Conservation (phyloP, 1,284 basidiomycete genomes). For the Ceratorhiza oryzae-sativae region DNA sequence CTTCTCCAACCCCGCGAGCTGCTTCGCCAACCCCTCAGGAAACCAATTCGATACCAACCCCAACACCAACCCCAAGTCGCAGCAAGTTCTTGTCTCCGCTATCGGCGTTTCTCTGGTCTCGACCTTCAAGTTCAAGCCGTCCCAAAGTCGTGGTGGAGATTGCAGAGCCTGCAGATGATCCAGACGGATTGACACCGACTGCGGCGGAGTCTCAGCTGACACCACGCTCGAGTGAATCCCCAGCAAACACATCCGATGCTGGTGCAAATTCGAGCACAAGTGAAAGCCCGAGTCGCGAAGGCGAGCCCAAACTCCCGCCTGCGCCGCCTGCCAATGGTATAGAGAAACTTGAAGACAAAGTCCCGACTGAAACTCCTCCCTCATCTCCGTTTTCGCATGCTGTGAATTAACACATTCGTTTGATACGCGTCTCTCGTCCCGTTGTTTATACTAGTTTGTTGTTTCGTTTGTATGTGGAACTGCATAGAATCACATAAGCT, state of each 20-base stretch:
- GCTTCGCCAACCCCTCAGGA: slow-evolving; percentile 13
- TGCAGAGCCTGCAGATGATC: slow-evolving; percentile 10
- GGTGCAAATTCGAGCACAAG: slow-evolving; percentile 15
- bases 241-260: neutral
- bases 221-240: slow-evolving; percentile 13
- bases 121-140: slow-evolving; percentile 17
- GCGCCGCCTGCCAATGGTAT: slow-evolving; percentile 11
- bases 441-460: slow-evolving; percentile 23
- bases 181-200: slow-evolving; percentile 11
- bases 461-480: slow-evolving; percentile 3
- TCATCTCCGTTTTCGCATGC: slow-evolving; percentile 32
- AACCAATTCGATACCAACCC: neutral
- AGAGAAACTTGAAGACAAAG: slow-evolving; percentile 27
- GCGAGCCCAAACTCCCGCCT: slow-evolving; percentile 9
- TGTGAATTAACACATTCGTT: slow-evolving; percentile 11
- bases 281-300: neutral
- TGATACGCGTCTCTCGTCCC: neutral
- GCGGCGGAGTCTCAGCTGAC: slow-evolving; percentile 11
- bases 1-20: slow-evolving; percentile 15
- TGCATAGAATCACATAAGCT: slow-evolving; percentile 21
- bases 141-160: slow-evolving; percentile 35
- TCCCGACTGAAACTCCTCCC: slow-evolving; percentile 20
- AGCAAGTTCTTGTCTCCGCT: slow-evolving; percentile 42
- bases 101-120: slow-evolving; percentile 39
- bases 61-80: slow-evolving; percentile 30